Base-by-base conservation (phyloP, 768 basidiomycete species). In the Sporobolomyces pararoseus region DNA sequence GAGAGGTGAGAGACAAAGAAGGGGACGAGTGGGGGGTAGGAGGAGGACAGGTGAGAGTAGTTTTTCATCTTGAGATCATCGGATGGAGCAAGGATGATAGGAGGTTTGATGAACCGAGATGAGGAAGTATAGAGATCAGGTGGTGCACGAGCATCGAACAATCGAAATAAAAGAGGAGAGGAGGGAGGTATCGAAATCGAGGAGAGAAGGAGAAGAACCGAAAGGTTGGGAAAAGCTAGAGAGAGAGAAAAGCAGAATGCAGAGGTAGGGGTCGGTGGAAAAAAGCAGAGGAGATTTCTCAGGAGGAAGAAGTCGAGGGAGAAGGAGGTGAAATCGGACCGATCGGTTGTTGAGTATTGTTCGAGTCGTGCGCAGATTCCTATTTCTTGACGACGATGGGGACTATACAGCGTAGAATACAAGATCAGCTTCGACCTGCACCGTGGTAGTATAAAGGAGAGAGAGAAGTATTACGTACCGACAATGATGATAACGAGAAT, bases 401-500 rank as follows among this genome's bases (percentile, higher is more conserved):
- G 31, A 75, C 74, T 75, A 59, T 53, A 58, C 21, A 4, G 14
- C 35, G 46, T 23, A 10, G 27, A 47, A 6, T 7, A 19, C 25
- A 27, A 13, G 2, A 16, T 42, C 39, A 42, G 39, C 17, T 9
- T 42, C 39, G 9, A 17, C 39, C 17, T 42, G 42, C 6, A 42
- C 25, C 23, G n/a, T 4, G 16, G 12, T 25, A 34, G 35, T 9
- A 12, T 37, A 23, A 17, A 7, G 55, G 19, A 25, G 25, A 29
- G 10, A 50, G n/a, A 42, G 25, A 42, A 29, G 21, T 3, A 7
- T 23, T n/a, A 63, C 75, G 44, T 50, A 76, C 76, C 91, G 75
- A 98, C 88, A 78, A 99, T 95, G 82, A 99, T 93, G 80, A 94
- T 83, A 75, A 97, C 85, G 79, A 99, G 89, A 65, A 99, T 86